Percentiles rank a stretch among this genome's conserved stretches.
Evolutionary conservation across 345 rosid genomes (phyloP).

Genomic region (Firmiana major): DNA sequence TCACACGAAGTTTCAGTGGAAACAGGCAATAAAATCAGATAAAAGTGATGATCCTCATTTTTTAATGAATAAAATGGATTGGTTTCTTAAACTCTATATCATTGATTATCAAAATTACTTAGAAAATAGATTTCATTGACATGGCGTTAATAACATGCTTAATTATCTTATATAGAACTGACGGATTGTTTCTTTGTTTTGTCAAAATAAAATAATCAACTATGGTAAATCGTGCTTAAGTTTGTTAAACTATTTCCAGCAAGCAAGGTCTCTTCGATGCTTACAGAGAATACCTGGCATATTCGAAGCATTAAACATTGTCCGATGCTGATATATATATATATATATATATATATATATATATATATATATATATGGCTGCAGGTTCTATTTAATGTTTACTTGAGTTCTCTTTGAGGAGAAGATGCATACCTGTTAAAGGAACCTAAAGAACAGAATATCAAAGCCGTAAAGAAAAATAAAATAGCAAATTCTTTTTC

Average conservation of each 20-base stretch:
- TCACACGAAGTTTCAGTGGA: background rate
- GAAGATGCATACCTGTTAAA: background rate
- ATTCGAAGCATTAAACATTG: slow-evolving; percentile 21
- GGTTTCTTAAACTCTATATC: too few relatives aligned
- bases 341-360: too few relatives aligned
- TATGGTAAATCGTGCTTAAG: background rate
- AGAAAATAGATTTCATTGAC: too few relatives aligned
- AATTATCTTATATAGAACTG: too few relatives aligned
- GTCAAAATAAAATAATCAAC: background rate
- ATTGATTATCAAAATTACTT: too few relatives aligned
- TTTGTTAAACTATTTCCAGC: background rate
- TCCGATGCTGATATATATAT: background rate
- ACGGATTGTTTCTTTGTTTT: background rate
- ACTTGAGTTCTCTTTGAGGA: background rate
- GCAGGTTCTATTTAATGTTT: too few relatives aligned
- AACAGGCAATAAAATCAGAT: background rate
- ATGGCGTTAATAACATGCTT: too few relatives aligned
- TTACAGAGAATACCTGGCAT: background rate
- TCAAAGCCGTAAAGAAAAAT: background rate
- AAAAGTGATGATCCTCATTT: background rate
- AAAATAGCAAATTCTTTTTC: background rate
- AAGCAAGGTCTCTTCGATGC: background rate
- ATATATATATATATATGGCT: too few relatives aligned
- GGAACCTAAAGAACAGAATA: background rate
- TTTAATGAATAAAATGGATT: background rate